Percentiles rank a stretch among this genome's conserved stretches.
phyloP scores from a whole-genome alignment of 305 asterid genomes.

The Andrographis paniculata region DNA sequence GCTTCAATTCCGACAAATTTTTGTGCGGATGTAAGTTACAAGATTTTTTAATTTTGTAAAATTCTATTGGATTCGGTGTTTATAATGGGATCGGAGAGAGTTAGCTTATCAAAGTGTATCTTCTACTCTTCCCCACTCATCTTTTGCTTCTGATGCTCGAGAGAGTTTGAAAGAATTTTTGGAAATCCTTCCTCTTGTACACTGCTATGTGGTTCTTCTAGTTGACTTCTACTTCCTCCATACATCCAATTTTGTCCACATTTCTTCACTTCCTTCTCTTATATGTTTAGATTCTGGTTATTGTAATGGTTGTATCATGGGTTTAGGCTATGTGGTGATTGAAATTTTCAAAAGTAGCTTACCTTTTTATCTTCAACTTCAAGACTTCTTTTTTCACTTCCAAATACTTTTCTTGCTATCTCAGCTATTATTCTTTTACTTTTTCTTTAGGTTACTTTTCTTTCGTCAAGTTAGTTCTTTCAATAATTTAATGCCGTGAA shows the following conservation, averaged over 20 bases:
- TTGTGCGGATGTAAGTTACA: conserved; percentile 7
- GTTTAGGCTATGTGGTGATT: conserved; percentile 1
- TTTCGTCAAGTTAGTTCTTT: conserved; percentile 11
- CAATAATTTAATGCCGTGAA: not conserved
- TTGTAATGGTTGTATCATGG: not conserved
- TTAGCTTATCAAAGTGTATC: conserved; percentile 25
- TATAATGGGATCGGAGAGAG: conserved; percentile 17
- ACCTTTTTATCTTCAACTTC: conserved; percentile 12
- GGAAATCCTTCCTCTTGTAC: not conserved
- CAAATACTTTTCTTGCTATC: conserved; percentile 11
- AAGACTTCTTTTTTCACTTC: conserved; percentile 12
- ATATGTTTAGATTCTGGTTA: no score
- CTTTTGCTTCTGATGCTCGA: not conserved
- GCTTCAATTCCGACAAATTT: conserved; percentile 10
- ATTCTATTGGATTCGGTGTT: conserved; percentile 16
- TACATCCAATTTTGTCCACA: conserved; percentile 11
- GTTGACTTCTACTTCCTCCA: conserved; percentile 1
- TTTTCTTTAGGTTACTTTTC: conserved; percentile 6
- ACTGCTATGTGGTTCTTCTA: conserved; percentile 6
- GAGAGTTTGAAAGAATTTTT: not conserved
- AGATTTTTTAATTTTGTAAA: conserved; percentile 10
- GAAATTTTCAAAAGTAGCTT: conserved; percentile 8
- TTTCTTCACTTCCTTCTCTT: not conserved
- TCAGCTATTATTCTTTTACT: conserved; percentile 10
- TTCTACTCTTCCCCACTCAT: conserved; percentile 1